Evolutionary conservation across 306 rosid genomes (phyloP), one percentile per base, ranked within the genome.

Genomic region (Prunus fruticosa): DNA sequence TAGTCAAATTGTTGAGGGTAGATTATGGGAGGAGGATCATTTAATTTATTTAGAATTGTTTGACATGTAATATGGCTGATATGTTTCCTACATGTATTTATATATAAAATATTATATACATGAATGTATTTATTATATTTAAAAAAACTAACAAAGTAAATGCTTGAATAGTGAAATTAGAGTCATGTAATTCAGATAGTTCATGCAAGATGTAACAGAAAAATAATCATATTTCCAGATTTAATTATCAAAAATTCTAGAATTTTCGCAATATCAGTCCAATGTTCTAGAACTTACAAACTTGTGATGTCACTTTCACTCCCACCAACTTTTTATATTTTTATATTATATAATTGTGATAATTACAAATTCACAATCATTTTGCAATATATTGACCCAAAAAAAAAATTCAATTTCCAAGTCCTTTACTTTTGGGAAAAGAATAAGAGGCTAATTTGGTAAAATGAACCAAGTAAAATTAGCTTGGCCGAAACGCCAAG

Each of bases 401-500:
- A 38, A 38, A 34, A 34, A 38, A 7, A 7, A 7, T 0, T 6
- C 43, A 38, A 38, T 38, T 38, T 38, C 7, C 8, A 52, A 2
- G 16, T 3, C 3, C 65, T 20, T 56, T 72, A 9, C 76, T 72
- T 72, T 72, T 8, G 10, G 76, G 20, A 16, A 38, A 72, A 3
- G 67, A 41, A 57, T 23, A 30, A 2, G 15, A 23, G 77, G 43
- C 51, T 28, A 45, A 43, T 57, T 8, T 5, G 23, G 76, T 43
- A 64, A 72, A 72, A 23, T 60, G 45, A n/a, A 43, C 12, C 32
- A 6, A 11, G 52, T 43, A 46, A 43, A 43, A 41, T 11, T n/a
- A 19, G 77, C 69, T 73, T 27, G 58, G 58, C 58, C 58, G 47
- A 73, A 73, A 73, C 68, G 68, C 69, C 65, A 73, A 73, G 69